Percentiles rank a stretch among this genome's conserved stretches.
phyloP scores from a whole-genome alignment of 202 grass and related monocot species.

The Musa balbisiana region DNA sequence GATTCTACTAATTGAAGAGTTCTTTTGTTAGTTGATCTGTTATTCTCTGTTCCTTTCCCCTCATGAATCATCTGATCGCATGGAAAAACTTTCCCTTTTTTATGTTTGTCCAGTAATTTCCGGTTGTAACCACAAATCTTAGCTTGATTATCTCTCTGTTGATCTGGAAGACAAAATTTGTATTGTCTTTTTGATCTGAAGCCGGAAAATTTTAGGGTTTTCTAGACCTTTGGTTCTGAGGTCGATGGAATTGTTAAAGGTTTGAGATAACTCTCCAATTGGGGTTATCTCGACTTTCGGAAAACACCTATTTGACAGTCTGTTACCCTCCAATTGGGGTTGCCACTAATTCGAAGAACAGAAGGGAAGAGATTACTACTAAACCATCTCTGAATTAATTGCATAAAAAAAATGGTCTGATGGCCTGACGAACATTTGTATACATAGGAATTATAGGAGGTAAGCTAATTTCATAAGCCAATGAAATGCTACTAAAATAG shows the following conservation, averaged over 20 bases:
- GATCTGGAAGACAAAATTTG: not conserved
- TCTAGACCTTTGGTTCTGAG: not conserved
- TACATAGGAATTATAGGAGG: not conserved
- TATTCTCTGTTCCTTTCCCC: not conserved
- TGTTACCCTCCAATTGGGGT: not conserved
- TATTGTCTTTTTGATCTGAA: not conserved
- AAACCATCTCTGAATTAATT: not conserved
- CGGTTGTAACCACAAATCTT: not conserved
- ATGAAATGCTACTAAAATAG: not conserved
- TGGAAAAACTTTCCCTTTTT: not conserved
- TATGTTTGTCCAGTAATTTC: too few relatives aligned
- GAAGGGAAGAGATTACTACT: not conserved
- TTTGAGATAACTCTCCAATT: not conserved
- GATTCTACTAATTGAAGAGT: too few relatives aligned
- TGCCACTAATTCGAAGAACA: not conserved
- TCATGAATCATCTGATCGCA: not conserved
- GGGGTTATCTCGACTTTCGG: not conserved
- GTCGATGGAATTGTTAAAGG: not conserved
- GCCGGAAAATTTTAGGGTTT: not conserved
- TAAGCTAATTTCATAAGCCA: not conserved
- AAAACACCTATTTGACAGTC: not conserved
- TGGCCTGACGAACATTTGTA: not conserved
- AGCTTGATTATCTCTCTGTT: not conserved
- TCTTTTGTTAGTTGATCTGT: not conserved
- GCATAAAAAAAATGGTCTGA: not conserved